A percentile compares a stretch with the other conserved stretches of the same genome.
Evolutionary conservation across 306 rosid genomes (phyloP).

Genomic region (Quercus ilex): DNA sequence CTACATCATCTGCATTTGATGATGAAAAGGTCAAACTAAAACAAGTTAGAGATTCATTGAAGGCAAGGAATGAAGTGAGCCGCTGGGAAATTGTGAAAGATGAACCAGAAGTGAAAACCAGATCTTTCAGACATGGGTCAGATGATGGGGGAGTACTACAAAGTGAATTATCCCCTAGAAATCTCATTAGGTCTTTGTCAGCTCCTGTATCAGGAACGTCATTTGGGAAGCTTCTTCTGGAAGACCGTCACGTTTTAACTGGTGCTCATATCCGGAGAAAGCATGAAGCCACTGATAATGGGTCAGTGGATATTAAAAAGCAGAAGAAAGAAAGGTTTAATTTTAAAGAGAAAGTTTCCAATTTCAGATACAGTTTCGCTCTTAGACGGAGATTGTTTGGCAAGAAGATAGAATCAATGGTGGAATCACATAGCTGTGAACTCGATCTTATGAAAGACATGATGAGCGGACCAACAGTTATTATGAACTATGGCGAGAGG

Average conservation of each 20-base stretch:
- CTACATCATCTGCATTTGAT: constrained; percentile 43
- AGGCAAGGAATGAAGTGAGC: constrained; percentile 23
- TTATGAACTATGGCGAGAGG: constrained; percentile 60
- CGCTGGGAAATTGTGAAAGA: constrained; percentile 49
- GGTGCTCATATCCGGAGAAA: constrained; percentile 89
- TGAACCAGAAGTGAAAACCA: constrained; percentile 51
- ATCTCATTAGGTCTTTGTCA: constrained; percentile 84
- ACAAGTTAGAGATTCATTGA: constrained; percentile 30
- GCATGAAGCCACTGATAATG: constrained; percentile 73
- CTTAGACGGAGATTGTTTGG: constrained; percentile 82
- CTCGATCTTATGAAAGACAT: constrained; percentile 50
- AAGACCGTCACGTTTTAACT: constrained; percentile 81
- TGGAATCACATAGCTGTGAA: constrained; percentile 47
- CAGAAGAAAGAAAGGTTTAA: constrained; percentile 74
- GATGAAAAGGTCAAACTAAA: constrained; percentile 35
- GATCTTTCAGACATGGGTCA: constrained; percentile 77
- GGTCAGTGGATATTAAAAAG: constrained; percentile 40
- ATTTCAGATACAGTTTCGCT: constrained; percentile 60
- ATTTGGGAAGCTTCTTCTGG: constrained; percentile 98
- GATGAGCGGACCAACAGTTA: constrained; percentile 87
- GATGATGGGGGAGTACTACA: constrained; percentile 44
- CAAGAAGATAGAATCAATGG: constrained; percentile 56
- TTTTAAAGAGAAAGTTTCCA: constrained; percentile 84
- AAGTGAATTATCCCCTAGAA: constrained; percentile 73
- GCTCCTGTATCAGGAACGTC: constrained; percentile 97